Percentiles rank a stretch among this genome's conserved stretches.
phyloP scores from a whole-genome alignment of 148 eudicot genomes.

The Camellia japonica region DNA sequence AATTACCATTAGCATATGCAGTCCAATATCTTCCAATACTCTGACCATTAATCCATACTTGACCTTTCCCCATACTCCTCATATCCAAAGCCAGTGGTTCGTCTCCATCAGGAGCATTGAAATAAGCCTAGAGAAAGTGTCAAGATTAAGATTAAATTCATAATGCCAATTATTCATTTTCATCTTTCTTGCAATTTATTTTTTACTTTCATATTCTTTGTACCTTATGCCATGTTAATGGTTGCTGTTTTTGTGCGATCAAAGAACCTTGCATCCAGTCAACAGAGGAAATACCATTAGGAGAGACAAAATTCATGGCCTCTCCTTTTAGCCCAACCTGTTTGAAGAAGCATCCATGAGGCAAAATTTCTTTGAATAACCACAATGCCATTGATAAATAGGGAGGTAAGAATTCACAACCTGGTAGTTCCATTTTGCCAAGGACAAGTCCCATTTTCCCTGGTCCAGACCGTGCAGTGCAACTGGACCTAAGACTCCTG shows the following conservation, averaged over 20 bases:
- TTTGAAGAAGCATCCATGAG: constrained; percentile 11
- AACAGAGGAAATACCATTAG: constrained; percentile 51
- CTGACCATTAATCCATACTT: constrained; percentile 91
- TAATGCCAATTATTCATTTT: not conserved
- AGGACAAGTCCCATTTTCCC: constrained; percentile 54
- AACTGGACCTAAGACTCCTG: constrained; percentile 60
- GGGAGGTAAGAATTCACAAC: constrained; percentile 16
- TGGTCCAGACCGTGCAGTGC: constrained; percentile 55
- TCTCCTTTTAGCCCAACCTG: constrained; percentile 96
- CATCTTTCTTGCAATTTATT: not conserved
- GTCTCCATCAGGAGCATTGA: constrained; percentile 72
- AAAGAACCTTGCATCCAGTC: constrained; percentile 77
- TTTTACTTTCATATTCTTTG: not conserved
- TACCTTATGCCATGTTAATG: constrained; percentile 97
- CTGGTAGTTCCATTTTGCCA: constrained; percentile 68
- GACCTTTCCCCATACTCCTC: constrained; percentile 97
- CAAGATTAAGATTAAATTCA: not conserved
- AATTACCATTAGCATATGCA: constrained; percentile 57
- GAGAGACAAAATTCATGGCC: constrained; percentile 68
- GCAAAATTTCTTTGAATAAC: not conserved
- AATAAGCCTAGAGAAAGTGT: constrained; percentile 59
- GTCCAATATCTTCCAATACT: constrained; percentile 96
- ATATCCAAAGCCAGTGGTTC: constrained; percentile 90
- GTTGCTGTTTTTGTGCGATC: constrained; percentile 69
- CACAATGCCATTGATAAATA: not conserved